Evolutionary conservation across 169 alveolate genomes (phyloP).

Genomic region (Babesia ovis): DNA sequence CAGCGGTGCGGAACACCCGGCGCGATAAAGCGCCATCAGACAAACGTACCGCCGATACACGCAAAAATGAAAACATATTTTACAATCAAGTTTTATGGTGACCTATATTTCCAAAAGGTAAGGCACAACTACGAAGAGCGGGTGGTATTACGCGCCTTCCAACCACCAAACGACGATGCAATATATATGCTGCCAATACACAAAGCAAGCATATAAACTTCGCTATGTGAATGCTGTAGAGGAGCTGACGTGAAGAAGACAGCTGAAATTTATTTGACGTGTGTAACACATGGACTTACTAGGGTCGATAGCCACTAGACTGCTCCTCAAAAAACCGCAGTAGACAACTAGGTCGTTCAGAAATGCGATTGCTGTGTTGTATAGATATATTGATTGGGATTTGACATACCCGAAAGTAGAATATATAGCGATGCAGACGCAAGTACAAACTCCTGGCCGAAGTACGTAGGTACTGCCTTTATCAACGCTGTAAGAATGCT

Average conservation of each 20-base stretch:
- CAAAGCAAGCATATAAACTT: constrained; percentile 7
- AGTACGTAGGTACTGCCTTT: constrained; percentile 52
- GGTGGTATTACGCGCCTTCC: constrained; percentile 1
- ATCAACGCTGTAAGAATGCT: constrained; percentile 33
- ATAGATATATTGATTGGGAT: background rate
- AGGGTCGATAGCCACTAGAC: constrained; percentile 25
- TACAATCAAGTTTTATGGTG: background rate
- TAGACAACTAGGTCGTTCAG: constrained; percentile 53
- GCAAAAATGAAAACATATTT: constrained; percentile 11
- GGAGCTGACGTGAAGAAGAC: constrained; percentile 28
- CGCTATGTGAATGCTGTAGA: background rate
- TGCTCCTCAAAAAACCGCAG: constrained; percentile 3
- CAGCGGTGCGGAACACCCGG: constrained; percentile 37
- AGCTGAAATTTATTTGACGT: constrained; percentile 5
- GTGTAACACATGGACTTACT: constrained; percentile 14
- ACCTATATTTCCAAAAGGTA: background rate
- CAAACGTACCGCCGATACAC: constrained; percentile 11
- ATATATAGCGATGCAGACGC: constrained; percentile 48
- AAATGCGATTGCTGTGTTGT: constrained; percentile 40
- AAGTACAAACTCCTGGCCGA: constrained; percentile 62
- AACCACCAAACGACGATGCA: background rate
- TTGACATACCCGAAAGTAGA: constrained; percentile 51
- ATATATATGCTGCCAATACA: constrained; percentile 19
- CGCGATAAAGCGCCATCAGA: constrained; percentile 14
- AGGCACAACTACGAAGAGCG: background rate